Conservation (phyloP, 1,139 yeast genomes). For the Debaryomycetaceae sp. region DNA sequence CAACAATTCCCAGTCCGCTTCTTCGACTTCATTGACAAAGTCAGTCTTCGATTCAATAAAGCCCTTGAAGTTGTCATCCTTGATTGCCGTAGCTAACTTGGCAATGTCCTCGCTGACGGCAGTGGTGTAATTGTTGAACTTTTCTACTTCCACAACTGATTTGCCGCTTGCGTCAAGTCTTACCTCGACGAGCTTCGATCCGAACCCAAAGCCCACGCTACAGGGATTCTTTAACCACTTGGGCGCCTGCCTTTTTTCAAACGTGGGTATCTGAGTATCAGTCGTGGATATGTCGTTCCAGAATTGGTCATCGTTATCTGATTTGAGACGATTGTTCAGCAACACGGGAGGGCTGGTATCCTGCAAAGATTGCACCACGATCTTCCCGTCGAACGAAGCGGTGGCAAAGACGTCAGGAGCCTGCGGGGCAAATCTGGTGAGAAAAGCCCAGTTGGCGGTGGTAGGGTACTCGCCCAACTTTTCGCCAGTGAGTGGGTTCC, state of each 20-base stretch:
- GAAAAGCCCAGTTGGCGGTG: conserved; percentile 91
- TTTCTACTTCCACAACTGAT: conserved; percentile 47
- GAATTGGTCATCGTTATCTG: conserved; percentile 60
- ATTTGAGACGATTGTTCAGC: no score
- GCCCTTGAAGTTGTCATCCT: conserved; percentile 47
- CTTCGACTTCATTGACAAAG: conserved; percentile 39
- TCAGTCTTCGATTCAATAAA: conserved; percentile 52
- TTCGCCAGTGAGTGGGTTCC: conserved; percentile 79
- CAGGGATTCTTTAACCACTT: conserved; percentile 78
- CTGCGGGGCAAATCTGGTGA: conserved; percentile 78
- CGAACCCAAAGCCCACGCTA: conserved; percentile 85
- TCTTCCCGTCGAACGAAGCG: conserved; percentile 88
- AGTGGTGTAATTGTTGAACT: conserved; percentile 35
- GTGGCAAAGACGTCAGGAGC: conserved; percentile 91
- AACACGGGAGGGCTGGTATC: conserved; percentile 62
- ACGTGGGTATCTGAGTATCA: conserved; percentile 71
- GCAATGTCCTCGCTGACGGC: conserved; percentile 27
- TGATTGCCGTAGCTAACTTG: conserved; percentile 56
- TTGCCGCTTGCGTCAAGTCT: conserved; percentile 36
- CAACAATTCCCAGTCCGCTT: conserved; percentile 76
- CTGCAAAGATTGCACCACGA: conserved; percentile 81
- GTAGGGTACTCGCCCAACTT: conserved; percentile 86
- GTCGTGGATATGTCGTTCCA: conserved; percentile 78
- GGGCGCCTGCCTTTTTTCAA: conserved; percentile 77
- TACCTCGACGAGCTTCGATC: conserved; percentile 77